These are phyloP conservation scores for Metschnikowia gelsemii DNA, from an alignment of 805 yeast species.

Conservation along the genomic window DNA sequence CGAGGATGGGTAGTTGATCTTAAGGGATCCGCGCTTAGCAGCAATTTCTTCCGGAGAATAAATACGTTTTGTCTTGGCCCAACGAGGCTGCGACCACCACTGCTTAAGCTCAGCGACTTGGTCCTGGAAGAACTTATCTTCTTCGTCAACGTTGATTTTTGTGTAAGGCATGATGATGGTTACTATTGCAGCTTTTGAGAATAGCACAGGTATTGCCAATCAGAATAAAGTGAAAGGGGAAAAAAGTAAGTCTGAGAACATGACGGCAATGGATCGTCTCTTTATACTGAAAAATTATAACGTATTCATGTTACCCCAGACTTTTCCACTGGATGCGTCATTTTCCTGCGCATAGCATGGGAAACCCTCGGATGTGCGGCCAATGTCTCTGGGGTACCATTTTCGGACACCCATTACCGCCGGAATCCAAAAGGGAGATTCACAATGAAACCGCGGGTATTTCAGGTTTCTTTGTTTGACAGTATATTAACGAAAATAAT, in stretches of 20 bases:
- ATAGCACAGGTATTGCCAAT: background rate
- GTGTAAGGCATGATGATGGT: conserved; percentile 50
- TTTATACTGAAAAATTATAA: conserved; percentile 11
- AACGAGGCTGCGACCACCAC: conserved; percentile 96
- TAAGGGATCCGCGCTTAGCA: conserved; percentile 77
- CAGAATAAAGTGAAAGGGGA: background rate
- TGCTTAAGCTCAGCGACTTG: conserved; percentile 71
- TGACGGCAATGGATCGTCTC: background rate
- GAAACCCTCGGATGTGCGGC: conserved; percentile 15
- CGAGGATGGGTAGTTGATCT: conserved; percentile 72
- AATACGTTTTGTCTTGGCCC: conserved; percentile 83
- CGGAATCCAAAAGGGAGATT: background rate
- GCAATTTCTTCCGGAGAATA: conserved; percentile 90
- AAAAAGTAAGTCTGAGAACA: background rate
- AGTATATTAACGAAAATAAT: no score
- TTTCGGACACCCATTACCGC: background rate
- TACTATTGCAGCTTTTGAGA: background rate
- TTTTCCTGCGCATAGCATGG: conserved; percentile 14
- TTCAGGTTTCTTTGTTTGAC: background rate
- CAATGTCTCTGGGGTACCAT: conserved; percentile 8
- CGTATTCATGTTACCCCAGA: conserved; percentile 16
- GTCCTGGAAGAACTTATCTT: conserved; percentile 60
- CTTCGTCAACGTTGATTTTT: conserved; percentile 56
- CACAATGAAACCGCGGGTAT: background rate
- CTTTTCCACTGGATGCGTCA: conserved; percentile 8